Base-by-base conservation (phyloP, 495 filamentous ascomycete species). In the Annulohypoxylon maeteangense region DNA sequence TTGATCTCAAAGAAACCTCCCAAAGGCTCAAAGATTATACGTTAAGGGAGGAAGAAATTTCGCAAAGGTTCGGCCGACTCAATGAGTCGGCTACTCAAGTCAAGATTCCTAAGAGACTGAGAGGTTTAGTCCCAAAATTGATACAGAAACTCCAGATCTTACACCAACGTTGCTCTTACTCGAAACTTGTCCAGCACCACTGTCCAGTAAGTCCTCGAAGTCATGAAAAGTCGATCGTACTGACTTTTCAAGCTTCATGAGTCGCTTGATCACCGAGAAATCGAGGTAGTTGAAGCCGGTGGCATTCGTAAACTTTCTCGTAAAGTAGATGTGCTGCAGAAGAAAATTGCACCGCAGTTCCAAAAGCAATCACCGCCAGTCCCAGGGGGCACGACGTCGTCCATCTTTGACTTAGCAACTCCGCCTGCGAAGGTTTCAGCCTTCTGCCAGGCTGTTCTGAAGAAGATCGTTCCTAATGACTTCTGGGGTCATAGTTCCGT, bases 21-120 rank as follows among this genome's bases (percentile, higher is more conserved):
- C 89, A 93, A 54, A 84, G 85, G 31, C 89, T 94, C 71, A 94
- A 92, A 69, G 92, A 95, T 75, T 95, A 94, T 71, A 92, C 90
- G 1, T 77, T 92, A 5, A 87, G 95, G 25, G 95, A 98, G 74
- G 84, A 92, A 27, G 95, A 98, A 68, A 97, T 98, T 48, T 69
- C 81, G 18, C 70, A 74, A 10, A 81, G 69, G 65, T 80, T 77
- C 18, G 73, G 72, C 31, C 70, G 59, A 10, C 59, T 76, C 47
- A 74, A 68, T 22, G 53, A 62, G 1, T 53, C 68, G 59, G 45
- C 53, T 53, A 53, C 56, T 59, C 23, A 68, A 57, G 29, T 76
- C 0, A 86, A 87, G 58, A 74, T 94, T 7, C 95, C 96, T 3
- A 97, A 90, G 79, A 83, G 95, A 60, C 85, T 99, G 60, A 87